Evolutionary conservation across 2,329 filamentous ascomycete species (phyloP), one percentile per base, ranked within the genome.

Genomic region (Teratosphaeriaceae sp.): DNA sequence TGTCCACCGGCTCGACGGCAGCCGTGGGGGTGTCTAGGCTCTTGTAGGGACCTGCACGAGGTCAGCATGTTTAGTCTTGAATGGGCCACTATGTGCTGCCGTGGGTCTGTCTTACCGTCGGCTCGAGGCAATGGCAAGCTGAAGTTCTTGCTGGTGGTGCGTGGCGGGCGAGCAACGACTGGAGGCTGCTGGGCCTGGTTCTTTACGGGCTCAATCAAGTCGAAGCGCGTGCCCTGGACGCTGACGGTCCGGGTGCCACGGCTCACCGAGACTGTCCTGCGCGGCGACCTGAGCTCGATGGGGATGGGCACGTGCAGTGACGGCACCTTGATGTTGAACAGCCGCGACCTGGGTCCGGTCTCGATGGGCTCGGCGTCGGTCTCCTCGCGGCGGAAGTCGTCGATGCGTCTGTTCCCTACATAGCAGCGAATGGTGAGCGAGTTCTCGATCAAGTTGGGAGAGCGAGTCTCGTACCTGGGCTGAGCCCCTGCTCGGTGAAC

Each of bases 401-500:
- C 35, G 15, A 36, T 36, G 33, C 33, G 33, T 19, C 33, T 11
- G 16, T 38, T 38, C 12, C n/a, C n/a, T n/a, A n/a, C n/a, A n/a
- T n/a, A n/a, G n/a, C n/a, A n/a, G n/a, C n/a, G n/a, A n/a, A n/a
- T n/a, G n/a, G n/a, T n/a, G n/a, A n/a, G n/a, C n/a, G n/a, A n/a
- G n/a, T n/a, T n/a, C n/a, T n/a, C n/a, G n/a, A n/a, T n/a, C n/a
- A n/a, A n/a, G n/a, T n/a, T n/a, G n/a, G n/a, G n/a, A n/a, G n/a
- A n/a, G n/a, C n/a, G n/a, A n/a, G n/a, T n/a, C n/a, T n/a, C n/a
- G n/a, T n/a, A n/a, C 20, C 11, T 7, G 35, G 20, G n/a, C 35
- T 23, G 35, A 38, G 35, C 11, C 23, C 37, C n/a, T 27, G 22
- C 37, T 39, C 37, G 11, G 3, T 24, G 37, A 39, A 39, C 37